Percentiles rank a stretch among this genome's conserved stretches.
Evolutionary conservation across 805 yeast species (phyloP).

Genomic region (Kodamaea restingae): DNA sequence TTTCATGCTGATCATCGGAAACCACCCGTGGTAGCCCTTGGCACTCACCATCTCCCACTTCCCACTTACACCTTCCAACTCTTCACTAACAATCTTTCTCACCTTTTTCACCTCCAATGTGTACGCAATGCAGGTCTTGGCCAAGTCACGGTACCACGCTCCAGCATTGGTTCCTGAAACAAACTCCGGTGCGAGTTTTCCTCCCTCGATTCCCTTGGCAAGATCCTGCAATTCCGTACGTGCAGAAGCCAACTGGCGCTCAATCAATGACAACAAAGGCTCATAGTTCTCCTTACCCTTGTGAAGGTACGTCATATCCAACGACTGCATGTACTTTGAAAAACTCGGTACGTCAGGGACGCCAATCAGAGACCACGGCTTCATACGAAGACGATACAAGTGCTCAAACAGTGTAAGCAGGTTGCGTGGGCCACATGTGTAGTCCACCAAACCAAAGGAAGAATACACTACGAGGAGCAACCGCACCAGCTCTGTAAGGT

Average conservation of each 20-base stretch:
- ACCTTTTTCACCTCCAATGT: slow-evolving; percentile 14
- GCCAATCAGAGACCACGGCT: slow-evolving; percentile 76
- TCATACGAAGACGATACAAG: slow-evolving; percentile 53
- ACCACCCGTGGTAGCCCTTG: slow-evolving; percentile 22
- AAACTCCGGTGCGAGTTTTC: slow-evolving; percentile 5
- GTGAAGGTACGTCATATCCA: slow-evolving; percentile 9
- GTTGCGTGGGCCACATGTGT: slow-evolving; percentile 24
- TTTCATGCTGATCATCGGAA: slow-evolving; percentile 18
- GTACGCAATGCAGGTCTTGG: slow-evolving; percentile 15
- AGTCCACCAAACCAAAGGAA: slow-evolving; percentile 17
- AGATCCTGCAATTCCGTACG: slow-evolving; percentile 1
- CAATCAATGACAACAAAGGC: slow-evolving; percentile 9
- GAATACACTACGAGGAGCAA: slow-evolving; percentile 17
- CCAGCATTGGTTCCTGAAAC: slow-evolving; percentile 5
- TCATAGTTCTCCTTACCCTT: slow-evolving; percentile 6
- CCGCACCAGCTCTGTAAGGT: slow-evolving; percentile 20
- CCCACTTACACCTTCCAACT: slow-evolving; percentile 3
- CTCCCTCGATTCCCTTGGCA: slow-evolving; percentile 2
- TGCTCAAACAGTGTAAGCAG: slow-evolving; percentile 19
- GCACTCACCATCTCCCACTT: slow-evolving; percentile 10
- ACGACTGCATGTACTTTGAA: slow-evolving; percentile 28
- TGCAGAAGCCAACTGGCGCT: slow-evolving; percentile 9
- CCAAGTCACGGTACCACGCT: slow-evolving; percentile 18
- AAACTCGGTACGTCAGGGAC: slow-evolving; percentile 63
- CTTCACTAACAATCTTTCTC: slow-evolving; percentile 8